These are phyloP conservation scores for Collybia nuda DNA, from an alignment of 768 basidiomycete genomes.

Conservation along the genomic window DNA sequence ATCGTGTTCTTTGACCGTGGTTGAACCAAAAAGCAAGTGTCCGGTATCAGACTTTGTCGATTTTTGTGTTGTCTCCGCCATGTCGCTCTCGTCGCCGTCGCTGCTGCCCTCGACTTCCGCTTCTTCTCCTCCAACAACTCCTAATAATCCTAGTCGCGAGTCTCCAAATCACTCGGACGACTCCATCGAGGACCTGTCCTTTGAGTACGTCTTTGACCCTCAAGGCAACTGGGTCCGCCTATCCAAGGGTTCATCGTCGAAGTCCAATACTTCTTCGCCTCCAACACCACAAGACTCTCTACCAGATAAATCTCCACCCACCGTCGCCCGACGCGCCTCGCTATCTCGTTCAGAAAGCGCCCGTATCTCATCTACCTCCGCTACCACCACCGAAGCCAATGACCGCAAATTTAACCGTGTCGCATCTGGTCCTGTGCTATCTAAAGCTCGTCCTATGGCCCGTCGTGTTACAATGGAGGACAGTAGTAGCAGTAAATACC, in stretches of 20 bases:
- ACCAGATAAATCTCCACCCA: conserved; percentile 30
- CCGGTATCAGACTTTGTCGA: conserved; percentile 15
- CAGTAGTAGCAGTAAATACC: conserved; percentile 12
- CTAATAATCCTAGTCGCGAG: conserved; percentile 29
- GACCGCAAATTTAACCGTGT: conserved; percentile 68
- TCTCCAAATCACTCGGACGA: conserved; percentile 48
- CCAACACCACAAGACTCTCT: conserved; percentile 42
- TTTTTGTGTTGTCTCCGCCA: conserved; percentile 23
- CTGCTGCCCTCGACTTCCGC: conserved; percentile 20
- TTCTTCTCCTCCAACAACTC: conserved; percentile 41
- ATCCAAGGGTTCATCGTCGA: conserved; percentile 48
- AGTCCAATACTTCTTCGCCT: conserved; percentile 44
- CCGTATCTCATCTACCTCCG: conserved; percentile 29
- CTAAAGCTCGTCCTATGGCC: conserved; percentile 33
- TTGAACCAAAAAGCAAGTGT: conserved; percentile 12
- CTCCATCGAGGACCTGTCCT: conserved; percentile 64
- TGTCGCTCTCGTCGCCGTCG: conserved; percentile 15
- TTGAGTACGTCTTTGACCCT: conserved; percentile 59
- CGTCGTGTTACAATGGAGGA: conserved; percentile 47
- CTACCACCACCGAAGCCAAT: conserved; percentile 16
- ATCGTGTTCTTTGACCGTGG: conserved; percentile 27
- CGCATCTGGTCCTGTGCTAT: conserved; percentile 56
- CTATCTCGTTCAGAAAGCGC: conserved; percentile 70
- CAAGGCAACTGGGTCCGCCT: conserved; percentile 56
- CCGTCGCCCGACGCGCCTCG: conserved; percentile 43